Conservation (phyloP, 805 yeast genomes). For the Alloascoidea africana region DNA sequence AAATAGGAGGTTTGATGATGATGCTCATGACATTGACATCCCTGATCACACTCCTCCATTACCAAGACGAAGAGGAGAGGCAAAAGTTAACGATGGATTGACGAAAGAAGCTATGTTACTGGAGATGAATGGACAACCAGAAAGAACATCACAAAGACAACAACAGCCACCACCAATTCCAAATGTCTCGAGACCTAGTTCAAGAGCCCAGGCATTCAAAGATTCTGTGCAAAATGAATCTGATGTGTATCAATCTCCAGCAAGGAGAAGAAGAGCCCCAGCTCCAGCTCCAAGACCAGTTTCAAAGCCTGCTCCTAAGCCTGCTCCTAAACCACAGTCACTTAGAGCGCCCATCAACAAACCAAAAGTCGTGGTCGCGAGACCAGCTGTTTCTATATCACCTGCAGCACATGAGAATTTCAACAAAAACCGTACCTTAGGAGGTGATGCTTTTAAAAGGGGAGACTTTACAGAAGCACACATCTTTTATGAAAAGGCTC, state of each 20-base stretch:
- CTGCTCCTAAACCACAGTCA: conserved; percentile 10
- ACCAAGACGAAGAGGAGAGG: conserved; percentile 3
- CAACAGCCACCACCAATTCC: background rate
- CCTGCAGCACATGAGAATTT: conserved; percentile 17
- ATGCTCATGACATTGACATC: conserved; percentile 7
- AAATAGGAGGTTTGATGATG: conserved; percentile 8
- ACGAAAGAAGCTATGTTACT: conserved; percentile 6
- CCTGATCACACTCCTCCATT: conserved; percentile 2
- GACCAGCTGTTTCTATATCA: conserved; percentile 13
- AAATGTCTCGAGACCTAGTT: background rate
- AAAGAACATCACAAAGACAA: conserved; percentile 1
- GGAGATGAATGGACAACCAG: conserved; percentile 5
- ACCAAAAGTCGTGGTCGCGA: conserved; percentile 7
- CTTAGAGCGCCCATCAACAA: no score
- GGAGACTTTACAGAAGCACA: conserved; percentile 72
- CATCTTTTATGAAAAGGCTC: conserved; percentile 38
- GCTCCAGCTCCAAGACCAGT: conserved; percentile 2
- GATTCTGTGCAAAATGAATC: background rate
- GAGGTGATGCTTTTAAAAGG: conserved; percentile 47
- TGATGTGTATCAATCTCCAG: background rate
- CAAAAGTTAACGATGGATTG: conserved; percentile 3
- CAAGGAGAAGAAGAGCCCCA: conserved; percentile 1
- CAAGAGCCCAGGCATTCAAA: background rate
- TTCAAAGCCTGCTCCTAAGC: conserved; percentile 8
- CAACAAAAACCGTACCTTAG: conserved; percentile 23